These are phyloP conservation scores for Chalciporus pseudorubinellus DNA, from an alignment of 768 basidiomycete genomes.

Conservation along the genomic window DNA sequence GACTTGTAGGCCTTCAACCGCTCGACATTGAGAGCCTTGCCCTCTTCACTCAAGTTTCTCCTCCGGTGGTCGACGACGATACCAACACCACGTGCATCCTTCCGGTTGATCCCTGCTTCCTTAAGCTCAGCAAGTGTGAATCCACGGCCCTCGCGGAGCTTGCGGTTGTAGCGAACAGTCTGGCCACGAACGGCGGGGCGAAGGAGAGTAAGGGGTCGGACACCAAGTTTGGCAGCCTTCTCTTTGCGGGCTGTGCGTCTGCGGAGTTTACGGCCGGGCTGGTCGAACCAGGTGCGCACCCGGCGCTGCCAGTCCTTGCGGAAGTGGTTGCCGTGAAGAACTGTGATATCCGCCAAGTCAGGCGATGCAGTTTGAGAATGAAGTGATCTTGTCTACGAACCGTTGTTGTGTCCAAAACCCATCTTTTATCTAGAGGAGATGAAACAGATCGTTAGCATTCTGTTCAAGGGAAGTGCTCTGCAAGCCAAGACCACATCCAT, in stretches of 20 bases:
- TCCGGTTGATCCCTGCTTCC: conserved; percentile 91
- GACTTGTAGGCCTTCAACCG: conserved; percentile 91
- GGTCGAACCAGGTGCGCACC: conserved; percentile 98
- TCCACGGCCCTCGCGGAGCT: conserved; percentile 93
- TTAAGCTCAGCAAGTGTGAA: conserved; percentile 95
- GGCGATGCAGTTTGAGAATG: not conserved
- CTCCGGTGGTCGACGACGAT: conserved; percentile 97
- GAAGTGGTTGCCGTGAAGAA: conserved; percentile 93
- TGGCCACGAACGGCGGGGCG: conserved; percentile 96
- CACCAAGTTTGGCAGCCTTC: conserved; percentile 89
- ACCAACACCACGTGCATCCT: conserved; percentile 90
- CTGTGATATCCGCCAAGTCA: conserved; percentile 36
- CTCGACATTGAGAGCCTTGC: conserved; percentile 92
- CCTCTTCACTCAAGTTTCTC: conserved; percentile 95
- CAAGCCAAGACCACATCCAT: conserved; percentile 19
- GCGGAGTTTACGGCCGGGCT: conserved; percentile 96
- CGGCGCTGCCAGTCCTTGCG: conserved; percentile 99
- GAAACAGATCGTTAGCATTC: conserved; percentile 13
- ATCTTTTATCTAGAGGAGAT: conserved; percentile 29
- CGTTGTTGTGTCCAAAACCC: conserved; percentile 39
- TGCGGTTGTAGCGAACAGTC: conserved; percentile 97
- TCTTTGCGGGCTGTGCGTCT: conserved; percentile 88
- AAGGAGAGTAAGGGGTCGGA: conserved; percentile 86
- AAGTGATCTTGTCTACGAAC: conserved; percentile 28
- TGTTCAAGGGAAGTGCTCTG: not conserved